These are phyloP conservation scores for Vitis hybrid DNA, from an alignment of 177 flowering plant species.

Conservation along the genomic window DNA sequence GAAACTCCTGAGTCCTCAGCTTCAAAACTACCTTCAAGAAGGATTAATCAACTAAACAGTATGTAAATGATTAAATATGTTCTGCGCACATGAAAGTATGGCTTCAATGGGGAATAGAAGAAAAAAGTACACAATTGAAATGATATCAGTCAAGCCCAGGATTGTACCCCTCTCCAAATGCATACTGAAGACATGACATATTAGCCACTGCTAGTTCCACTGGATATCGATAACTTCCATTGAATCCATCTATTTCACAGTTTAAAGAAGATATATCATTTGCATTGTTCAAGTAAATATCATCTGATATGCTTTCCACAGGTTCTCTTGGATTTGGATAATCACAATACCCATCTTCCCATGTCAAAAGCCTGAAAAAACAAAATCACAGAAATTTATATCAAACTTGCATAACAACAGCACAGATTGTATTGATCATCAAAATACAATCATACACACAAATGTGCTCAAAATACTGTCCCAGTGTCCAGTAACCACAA, in stretches of 20 bases:
- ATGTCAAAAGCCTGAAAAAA: constrained; percentile 56
- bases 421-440: background rate
- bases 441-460: background rate
- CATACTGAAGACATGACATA: constrained; percentile 56
- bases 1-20: background rate
- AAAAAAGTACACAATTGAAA: background rate
- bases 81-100: background rate
- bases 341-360: constrained; percentile 77
- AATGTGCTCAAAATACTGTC: no score
- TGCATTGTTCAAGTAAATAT: constrained; percentile 13
- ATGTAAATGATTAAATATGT: background rate
- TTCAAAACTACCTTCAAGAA: background rate
- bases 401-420: background rate
- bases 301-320: constrained; percentile 17
- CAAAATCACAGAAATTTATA: background rate
- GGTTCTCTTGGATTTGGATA: constrained; percentile 28
- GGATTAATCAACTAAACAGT: background rate
- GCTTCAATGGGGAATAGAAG: background rate
- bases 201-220: constrained; percentile 47
- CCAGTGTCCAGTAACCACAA: no score
- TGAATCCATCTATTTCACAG: constrained; percentile 15
- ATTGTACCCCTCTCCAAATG: constrained; percentile 76
- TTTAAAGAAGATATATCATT: constrained; percentile 12
- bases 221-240: constrained; percentile 27
- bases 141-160: constrained; percentile 7